Evolutionary conservation across 257 asterid genomes (phyloP), one percentile per base, ranked within the genome.

Genomic region (Rehmannia glutinosa): DNA sequence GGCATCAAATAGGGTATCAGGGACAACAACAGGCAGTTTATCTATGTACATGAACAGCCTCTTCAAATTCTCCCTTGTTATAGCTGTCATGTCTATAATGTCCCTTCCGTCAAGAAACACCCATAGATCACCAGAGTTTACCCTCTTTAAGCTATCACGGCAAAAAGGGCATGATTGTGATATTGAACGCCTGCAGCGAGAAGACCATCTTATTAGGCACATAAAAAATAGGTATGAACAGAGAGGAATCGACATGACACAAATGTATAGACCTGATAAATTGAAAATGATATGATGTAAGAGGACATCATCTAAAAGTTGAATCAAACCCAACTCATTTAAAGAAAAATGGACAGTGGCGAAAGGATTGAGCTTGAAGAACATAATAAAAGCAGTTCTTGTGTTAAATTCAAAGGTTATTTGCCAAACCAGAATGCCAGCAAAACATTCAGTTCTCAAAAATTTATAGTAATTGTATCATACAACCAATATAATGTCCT

Each of bases 161-260:
- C 99, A 93, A 60, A 91, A 93, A 10, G 99, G 99, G 74, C 99
- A 93, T 6, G 99, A 93, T 16, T 93, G 96, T 28, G 99, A 93
- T 80, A 92, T 85, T 8, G 90, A 39, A 9, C 84, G 93, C 99
- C 99, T 93, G 91, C 82, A 78, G 38, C 35, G 12, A 33, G 12
- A 36, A 47, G 1, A 52, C 9, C 43, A 8, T 19, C 52, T 41
- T 66, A 59, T 61, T 52, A 35, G 53, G 23, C 53, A 56, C 55
- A 27, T 12, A 35, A 21, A 6, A 42, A 41, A 19, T 16, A 6
- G 12, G 27, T 28, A 43, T 3, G 16, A n/a, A n/a, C n/a, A n/a
- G 12, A 27, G 10, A 24, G 13, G 43, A 11, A 16, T 64, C 51
- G 13, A 57, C 27, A 17, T 20, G 25, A 41, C 33, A 25, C 49